phyloP scores from a whole-genome alignment of 139 green algal species.

The Chlorella sorokiniana region DNA sequence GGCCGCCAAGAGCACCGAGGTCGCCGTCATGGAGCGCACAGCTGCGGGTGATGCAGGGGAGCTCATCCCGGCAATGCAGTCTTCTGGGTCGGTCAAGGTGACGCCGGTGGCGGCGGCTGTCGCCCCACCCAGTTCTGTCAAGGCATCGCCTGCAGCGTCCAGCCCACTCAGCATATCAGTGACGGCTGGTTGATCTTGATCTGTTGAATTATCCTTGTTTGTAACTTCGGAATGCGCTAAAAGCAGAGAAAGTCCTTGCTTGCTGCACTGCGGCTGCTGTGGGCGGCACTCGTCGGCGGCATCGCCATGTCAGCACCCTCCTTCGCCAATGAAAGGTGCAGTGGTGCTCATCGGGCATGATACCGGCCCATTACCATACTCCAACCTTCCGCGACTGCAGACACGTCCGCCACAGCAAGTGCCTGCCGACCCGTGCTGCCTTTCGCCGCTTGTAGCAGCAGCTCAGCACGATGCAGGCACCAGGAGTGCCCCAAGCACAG shows the following conservation, averaged over 20 bases:
- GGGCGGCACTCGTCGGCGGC: background rate
- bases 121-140: background rate
- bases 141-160: background rate
- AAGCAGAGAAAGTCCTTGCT: no score
- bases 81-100: no score
- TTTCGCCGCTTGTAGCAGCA: background rate
- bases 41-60: background rate
- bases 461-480: background rate
- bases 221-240: no score
- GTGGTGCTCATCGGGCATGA: background rate
- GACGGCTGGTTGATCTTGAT: no score
- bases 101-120: background rate
- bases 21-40: background rate
- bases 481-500: constrained; percentile 13
- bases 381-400: no score
- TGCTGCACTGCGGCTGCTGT: no score
- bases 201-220: no score
- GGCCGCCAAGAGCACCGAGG: background rate
- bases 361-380: no score
- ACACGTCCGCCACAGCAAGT: no score
- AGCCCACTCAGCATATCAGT: no score
- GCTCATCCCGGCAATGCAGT: background rate
- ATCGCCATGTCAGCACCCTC: background rate
- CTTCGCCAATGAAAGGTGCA: background rate
- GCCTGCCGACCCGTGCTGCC: background rate